Evolutionary conservation across 225 moss, liverwort and hornwort genomes (phyloP), one percentile per base, ranked within the genome.

Genomic region (Straminergon stramineum): DNA sequence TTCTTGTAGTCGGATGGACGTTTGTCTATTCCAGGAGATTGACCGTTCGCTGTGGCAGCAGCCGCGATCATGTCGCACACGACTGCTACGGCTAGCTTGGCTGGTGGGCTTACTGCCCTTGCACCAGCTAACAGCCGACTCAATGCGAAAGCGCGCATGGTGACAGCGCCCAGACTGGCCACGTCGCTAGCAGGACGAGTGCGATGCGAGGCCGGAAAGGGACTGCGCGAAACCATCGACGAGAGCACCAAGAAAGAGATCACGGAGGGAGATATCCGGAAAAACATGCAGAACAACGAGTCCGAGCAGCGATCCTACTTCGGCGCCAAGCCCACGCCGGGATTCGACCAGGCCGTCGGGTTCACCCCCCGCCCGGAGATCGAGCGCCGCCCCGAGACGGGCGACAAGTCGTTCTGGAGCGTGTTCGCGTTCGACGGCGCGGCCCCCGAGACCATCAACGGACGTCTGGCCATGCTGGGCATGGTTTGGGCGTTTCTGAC

Each of bases 371-470:
- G 93, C 57, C 89, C 91, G 9, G 93, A 88, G 91, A 85, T 92
- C n/a, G 92, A 92, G 89, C 86, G 92, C 28, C 82, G 92, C 1
- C 93, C 93, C 7, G 92, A 93, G 93, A 92, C 91, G 3, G 93
- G 93, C 1, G 87, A 90, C 63, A 86, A 70, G 90, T 88, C 92
- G 58, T 90, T 92, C 64, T 23, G 74, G 41, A 90, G 92, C 73
- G 88, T 93, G 86, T 93, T 93, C 75, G 93, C 93, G 61, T 93
- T 93, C 79, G 93, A 93, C 23, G 93, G 93, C 20, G 93, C 93
- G n/a, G 91, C 93, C 35, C 93, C 91, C 8, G 90, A 93, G 88
- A 51, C 84, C 24, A 93, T 93, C 84, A 93, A 90, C 73, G 68
- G 92, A 2, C 88, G 90, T 4, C 83, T 90, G 71, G 92, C 90